Conservation (phyloP, 345 rosid species). For the Euphorbia peplus region DNA sequence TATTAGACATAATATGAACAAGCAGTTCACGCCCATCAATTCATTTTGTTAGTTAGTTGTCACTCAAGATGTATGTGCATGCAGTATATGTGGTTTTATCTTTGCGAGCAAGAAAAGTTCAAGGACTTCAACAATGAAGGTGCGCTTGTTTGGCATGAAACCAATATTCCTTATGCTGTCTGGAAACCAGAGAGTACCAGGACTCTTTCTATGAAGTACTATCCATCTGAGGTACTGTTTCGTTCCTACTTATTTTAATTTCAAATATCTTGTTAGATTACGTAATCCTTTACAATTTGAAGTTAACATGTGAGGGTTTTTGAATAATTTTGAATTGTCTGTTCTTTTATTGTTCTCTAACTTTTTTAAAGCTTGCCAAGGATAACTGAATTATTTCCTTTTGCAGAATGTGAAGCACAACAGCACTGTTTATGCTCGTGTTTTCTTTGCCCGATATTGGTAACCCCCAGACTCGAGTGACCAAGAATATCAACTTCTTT, state of each 20-base stretch:
- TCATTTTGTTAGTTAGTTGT: neutral
- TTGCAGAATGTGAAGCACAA: slow-evolving; percentile 76
- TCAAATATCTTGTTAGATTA: neutral
- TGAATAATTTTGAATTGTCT: neutral
- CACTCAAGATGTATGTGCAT: too few relatives aligned
- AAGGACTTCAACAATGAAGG: slow-evolving; percentile 67
- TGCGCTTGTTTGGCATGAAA: slow-evolving; percentile 86
- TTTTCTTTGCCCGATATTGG: slow-evolving; percentile 84
- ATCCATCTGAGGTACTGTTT: slow-evolving; percentile 67
- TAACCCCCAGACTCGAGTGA: slow-evolving; percentile 80
- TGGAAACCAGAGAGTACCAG: slow-evolving; percentile 78
- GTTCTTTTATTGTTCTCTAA: neutral
- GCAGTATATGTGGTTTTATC: too few relatives aligned
- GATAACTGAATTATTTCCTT: slow-evolving; percentile 3
- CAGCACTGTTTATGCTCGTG: slow-evolving; percentile 81
- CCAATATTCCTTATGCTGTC: slow-evolving; percentile 80
- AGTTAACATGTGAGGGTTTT: neutral
- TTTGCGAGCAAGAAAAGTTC: too few relatives aligned
- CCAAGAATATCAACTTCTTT: slow-evolving; percentile 74
- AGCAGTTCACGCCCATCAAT: neutral
- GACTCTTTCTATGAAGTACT: slow-evolving; percentile 54
- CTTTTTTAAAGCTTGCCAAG: slow-evolving; percentile 4
- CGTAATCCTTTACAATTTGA: neutral
- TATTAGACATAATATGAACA: neutral
- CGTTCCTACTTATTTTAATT: neutral